Percentiles rank a stretch among this genome's conserved stretches.
Evolutionary conservation across 208 protist species (phyloP).

Genomic region (Entamoeba dispar): DNA sequence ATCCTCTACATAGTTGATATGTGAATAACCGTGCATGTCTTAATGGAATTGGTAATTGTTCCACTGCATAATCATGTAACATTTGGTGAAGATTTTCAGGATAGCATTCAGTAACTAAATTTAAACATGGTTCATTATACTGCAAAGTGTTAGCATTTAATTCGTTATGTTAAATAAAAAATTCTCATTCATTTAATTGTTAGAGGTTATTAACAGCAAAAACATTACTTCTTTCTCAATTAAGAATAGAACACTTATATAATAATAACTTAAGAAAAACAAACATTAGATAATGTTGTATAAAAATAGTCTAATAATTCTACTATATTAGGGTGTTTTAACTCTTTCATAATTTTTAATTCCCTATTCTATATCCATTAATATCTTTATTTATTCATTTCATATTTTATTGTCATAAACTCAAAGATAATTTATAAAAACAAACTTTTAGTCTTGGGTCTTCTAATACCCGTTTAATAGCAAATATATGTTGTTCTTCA

Average conservation of each 20-base stretch:
- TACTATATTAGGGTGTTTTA: background rate
- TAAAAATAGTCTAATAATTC: background rate
- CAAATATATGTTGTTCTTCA: background rate
- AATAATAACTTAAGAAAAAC: background rate
- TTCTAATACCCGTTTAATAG: background rate
- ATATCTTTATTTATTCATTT: too few species aligned
- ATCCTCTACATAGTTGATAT: constrained; percentile 41
- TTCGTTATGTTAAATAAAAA: too few species aligned
- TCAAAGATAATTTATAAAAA: too few species aligned
- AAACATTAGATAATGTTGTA: background rate
- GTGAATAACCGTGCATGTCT: constrained; percentile 22
- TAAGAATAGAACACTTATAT: background rate
- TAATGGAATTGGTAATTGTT: background rate
- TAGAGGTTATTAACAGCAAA: too few species aligned
- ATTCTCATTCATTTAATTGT: too few species aligned
- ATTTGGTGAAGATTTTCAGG: background rate
- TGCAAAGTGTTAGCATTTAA: background rate
- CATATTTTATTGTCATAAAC: too few species aligned
- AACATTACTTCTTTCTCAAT: too few species aligned
- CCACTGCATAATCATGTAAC: background rate
- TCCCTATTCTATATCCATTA: background rate
- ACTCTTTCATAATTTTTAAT: background rate
- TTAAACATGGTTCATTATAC: background rate
- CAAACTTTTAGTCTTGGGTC: background rate
- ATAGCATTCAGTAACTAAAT: background rate